These are phyloP conservation scores for Salvia sclarea DNA, from an alignment of 305 asterid species.

Conservation along the genomic window DNA sequence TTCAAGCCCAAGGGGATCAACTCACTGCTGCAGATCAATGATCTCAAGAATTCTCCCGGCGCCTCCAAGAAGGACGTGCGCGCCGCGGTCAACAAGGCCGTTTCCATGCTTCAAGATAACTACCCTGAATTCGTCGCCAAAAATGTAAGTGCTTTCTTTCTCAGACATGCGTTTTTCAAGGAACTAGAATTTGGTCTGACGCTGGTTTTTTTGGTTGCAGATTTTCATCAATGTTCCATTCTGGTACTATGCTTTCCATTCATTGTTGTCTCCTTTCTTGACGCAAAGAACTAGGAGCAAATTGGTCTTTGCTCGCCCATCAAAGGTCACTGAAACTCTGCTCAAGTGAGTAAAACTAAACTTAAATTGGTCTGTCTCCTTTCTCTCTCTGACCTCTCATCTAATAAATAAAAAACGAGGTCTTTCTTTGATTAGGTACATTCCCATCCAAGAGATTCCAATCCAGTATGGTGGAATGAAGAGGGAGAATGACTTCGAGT, in stretches of 20 bases:
- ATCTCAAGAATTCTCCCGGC: conserved; percentile 66
- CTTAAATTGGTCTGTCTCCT: too few species aligned
- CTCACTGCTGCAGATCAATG: conserved; percentile 67
- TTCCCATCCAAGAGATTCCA: conserved; percentile 70
- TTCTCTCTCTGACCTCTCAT: not conserved
- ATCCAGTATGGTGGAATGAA: conserved; percentile 75
- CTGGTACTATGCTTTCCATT: conserved; percentile 75
- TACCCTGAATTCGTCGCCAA: conserved; percentile 85
- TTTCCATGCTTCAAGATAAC: conserved; percentile 72
- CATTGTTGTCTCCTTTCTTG: conserved; percentile 69
- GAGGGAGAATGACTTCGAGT: conserved; percentile 60
- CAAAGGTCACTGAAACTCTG: conserved; percentile 75
- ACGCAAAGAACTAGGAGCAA: conserved; percentile 83
- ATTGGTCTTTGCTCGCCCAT: conserved; percentile 68
- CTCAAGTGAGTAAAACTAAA: conserved; percentile 68
- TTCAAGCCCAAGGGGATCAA: conserved; percentile 59
- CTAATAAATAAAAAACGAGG: too few species aligned
- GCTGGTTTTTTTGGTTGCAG: conserved; percentile 42
- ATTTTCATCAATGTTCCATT: conserved; percentile 83
- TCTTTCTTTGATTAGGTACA: conserved; percentile 47
- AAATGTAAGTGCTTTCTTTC: conserved; percentile 44
- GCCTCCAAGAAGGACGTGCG: conserved; percentile 71
- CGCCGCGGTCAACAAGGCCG: conserved; percentile 56
- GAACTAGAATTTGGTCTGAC: not conserved
- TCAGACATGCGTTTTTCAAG: not conserved